Conservation (phyloP, 768 basidiomycete genomes). For the Hirschioporus abietinus region DNA sequence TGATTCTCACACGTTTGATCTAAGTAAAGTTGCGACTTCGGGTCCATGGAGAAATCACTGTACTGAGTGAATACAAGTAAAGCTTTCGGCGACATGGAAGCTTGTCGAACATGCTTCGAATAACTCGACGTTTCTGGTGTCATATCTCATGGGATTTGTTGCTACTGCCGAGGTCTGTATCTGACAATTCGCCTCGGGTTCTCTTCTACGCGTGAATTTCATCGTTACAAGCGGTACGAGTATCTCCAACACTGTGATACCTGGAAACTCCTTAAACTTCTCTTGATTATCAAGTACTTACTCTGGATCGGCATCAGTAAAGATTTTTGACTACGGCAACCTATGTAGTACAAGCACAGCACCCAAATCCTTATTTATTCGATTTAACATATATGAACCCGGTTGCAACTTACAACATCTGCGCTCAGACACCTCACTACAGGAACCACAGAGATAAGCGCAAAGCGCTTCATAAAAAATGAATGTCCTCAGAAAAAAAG, state of each 20-base stretch:
- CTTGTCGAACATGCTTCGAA: background rate
- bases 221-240: too few relatives aligned
- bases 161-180: background rate
- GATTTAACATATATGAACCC: background rate
- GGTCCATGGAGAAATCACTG: background rate
- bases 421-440: background rate
- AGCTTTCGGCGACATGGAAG: background rate
- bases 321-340: background rate
- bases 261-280: background rate
- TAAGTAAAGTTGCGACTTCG: background rate
- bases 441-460: background rate
- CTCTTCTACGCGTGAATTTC: too few relatives aligned
- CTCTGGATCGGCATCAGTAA: background rate
- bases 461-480: background rate
- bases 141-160: background rate
- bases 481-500: background rate
- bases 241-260: background rate
- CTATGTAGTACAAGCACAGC: background rate
- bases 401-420: background rate
- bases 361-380: background rate
- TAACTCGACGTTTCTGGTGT: background rate
- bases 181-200: too few relatives aligned
- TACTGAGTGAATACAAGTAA: background rate
- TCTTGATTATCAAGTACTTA: background rate
- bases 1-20: background rate